phyloP scores from a whole-genome alignment of 1,139 yeast species.

The Suhomyces maxii region DNA sequence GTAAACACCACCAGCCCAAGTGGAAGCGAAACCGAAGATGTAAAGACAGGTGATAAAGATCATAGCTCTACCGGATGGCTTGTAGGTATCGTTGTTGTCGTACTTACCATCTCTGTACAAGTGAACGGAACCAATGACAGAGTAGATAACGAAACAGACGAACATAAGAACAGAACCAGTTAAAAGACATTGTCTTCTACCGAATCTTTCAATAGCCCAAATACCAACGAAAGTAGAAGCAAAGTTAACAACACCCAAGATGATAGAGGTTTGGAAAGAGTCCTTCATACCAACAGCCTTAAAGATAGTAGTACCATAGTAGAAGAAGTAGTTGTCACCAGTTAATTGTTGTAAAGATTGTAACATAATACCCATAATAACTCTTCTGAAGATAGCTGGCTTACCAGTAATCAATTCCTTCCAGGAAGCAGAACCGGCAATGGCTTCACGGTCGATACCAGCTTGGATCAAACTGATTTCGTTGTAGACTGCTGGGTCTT shows the following conservation, averaged over 20 bases:
- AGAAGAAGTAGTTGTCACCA: slow-evolving; percentile 81
- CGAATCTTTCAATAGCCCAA: slow-evolving; percentile 67
- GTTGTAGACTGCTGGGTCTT: slow-evolving; percentile 23
- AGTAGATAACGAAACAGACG: slow-evolving; percentile 59
- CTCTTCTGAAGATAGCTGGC: slow-evolving; percentile 26
- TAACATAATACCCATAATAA: slow-evolving; percentile 53
- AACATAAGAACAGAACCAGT: slow-evolving; percentile 50
- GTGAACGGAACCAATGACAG: slow-evolving; percentile 58
- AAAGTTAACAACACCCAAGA: slow-evolving; percentile 64
- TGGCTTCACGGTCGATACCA: slow-evolving; percentile 61
- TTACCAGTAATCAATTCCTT: slow-evolving; percentile 23
- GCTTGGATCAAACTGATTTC: slow-evolving; percentile 27
- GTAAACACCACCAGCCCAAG: slow-evolving; percentile 89
- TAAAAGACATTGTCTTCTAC: slow-evolving; percentile 67
- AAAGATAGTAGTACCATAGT: slow-evolving; percentile 78
- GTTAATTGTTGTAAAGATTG: slow-evolving; percentile 77
- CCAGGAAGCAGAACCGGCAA: slow-evolving; percentile 51
- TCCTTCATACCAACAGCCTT: slow-evolving; percentile 72
- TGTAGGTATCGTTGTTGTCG: slow-evolving; percentile 25
- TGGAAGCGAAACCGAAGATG: slow-evolving; percentile 80
- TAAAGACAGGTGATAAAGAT: slow-evolving; percentile 78
- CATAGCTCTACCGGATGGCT: slow-evolving; percentile 70
- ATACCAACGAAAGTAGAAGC: slow-evolving; percentile 71
- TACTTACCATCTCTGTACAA: slow-evolving; percentile 53
- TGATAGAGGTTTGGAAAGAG: slow-evolving; percentile 71